Conservation (phyloP, 768 basidiomycete species). For the Gelatoporia subvermispora region DNA sequence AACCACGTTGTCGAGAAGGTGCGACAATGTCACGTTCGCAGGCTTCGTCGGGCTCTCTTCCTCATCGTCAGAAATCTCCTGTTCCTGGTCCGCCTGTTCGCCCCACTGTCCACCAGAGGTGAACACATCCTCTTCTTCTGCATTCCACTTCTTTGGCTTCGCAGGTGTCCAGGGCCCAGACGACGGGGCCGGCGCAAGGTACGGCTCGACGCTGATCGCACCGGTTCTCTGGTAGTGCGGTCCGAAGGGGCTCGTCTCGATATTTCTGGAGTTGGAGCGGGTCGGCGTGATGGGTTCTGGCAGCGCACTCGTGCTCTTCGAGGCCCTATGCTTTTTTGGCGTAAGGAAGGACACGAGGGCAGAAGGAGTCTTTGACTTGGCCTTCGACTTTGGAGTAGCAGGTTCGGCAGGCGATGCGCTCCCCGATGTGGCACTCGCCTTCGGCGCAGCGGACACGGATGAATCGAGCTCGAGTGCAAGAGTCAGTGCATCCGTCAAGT, state of each 20-base stretch:
- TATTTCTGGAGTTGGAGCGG: conserved; percentile 33
- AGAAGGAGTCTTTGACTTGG: conserved; percentile 48
- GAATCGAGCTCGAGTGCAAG: conserved; percentile 57
- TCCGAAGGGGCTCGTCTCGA: conserved; percentile 74
- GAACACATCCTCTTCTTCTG: conserved; percentile 73
- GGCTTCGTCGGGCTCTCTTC: conserved; percentile 26
- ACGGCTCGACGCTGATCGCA: conserved; percentile 66
- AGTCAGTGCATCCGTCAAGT: conserved; percentile 83
- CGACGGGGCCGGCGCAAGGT: conserved; percentile 53
- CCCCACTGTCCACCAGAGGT: conserved; percentile 42
- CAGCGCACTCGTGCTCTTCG: conserved; percentile 24
- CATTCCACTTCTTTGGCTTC: conserved; percentile 44
- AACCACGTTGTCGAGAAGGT: conserved; percentile 88
- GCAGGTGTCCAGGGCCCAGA: conserved; percentile 63
- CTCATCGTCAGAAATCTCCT: conserved; percentile 27
- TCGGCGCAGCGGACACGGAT: conserved; percentile 20
- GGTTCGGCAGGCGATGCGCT: conserved; percentile 26
- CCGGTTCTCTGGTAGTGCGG: conserved; percentile 80
- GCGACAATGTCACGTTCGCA: conserved; percentile 67
- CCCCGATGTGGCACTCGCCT: conserved; percentile 18
- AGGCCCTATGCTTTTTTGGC: conserved; percentile 61
- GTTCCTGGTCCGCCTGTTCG: conserved; percentile 16
- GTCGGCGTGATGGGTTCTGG: conserved; percentile 45
- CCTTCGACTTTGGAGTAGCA: conserved; percentile 32
- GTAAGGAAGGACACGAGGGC: conserved; percentile 76